These are phyloP conservation scores for Tetrahymena thermophila DNA, from an alignment of 73 alveolate species.

Conservation along the genomic window DNA sequence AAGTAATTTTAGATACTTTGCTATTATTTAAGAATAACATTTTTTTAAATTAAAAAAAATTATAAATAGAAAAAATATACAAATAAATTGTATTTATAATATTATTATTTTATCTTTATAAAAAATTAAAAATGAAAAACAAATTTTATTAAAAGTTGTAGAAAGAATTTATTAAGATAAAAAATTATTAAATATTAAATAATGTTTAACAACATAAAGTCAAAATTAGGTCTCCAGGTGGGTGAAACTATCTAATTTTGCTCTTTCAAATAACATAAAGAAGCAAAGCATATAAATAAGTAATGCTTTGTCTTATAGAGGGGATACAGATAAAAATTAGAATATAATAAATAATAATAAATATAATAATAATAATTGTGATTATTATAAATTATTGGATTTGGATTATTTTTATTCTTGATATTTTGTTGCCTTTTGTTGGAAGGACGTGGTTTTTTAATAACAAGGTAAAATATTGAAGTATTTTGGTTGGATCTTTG, in stretches of 20 bases:
- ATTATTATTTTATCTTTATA: too few species aligned
- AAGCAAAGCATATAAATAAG: not conserved
- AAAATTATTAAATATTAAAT: not conserved
- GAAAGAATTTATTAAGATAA: not conserved
- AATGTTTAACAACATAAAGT: not conserved
- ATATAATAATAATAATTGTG: not conserved
- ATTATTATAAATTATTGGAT: not conserved
- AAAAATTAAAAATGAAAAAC: too few species aligned
- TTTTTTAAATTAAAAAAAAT: too few species aligned
- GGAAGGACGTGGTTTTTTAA: not conserved
- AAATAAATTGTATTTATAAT: too few species aligned
- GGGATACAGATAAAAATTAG: constrained; percentile 1
- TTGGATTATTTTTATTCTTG: not conserved
- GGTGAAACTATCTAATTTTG: not conserved
- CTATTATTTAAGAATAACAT: too few species aligned
- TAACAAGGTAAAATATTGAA: not conserved
- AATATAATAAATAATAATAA: not conserved
- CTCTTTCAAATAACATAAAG: not conserved
- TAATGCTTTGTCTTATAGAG: not conserved
- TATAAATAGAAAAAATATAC: too few species aligned
- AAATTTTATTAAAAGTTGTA: too few species aligned
- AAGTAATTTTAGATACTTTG: too few species aligned
- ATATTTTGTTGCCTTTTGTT: not conserved
- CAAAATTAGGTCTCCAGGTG: not conserved
- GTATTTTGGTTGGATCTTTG: not conserved